Base-by-base conservation (phyloP, 2,329 filamentous ascomycete species). In the Blastomyces gilchristii region DNA sequence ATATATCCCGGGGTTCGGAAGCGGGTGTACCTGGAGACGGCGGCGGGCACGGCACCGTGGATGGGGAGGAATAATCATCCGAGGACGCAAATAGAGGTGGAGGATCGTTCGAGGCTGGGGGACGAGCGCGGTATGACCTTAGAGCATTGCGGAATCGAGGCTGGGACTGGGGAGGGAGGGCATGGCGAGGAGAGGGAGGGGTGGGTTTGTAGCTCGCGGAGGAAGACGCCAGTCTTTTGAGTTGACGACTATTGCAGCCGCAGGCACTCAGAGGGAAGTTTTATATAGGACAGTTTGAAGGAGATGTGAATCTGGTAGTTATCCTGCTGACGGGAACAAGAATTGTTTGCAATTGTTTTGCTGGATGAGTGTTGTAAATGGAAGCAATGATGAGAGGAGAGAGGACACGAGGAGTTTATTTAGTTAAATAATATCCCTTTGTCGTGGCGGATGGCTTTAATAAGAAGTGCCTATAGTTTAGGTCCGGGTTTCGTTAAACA, bases 1-100 rank as follows among this genome's bases (percentile, higher is more conserved):
- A 68, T 61, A 68, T 68, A 69, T 74, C 70, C 64, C 68, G 67
- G 63, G 68, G 69, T 58, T 71, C 68, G 43, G 62, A 31, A 11
- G 53, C 49, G 56, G 58, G n/a, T 57, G 60, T 45, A 52, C 50
- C 28, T 6, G 45, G 49, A 8, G 45, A 18, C 31, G 16, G 34
- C 8, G 53, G 41, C 54, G 53, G 62, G 57, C 25, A 22, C 11
- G 12, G 31, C 47, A 57, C 50, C 14, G 60, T 37, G 60, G 52
- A 47, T 8, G 60, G 43, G 28, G 64, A 45, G 34, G 58, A 59
- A 60, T 61, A 22, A 22, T 22, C 56, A 39, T 39, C 16, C 45
- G 45, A 60, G 60, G 62, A 61, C 14, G 22, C 9, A 52, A 62
- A 62, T 25, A 39, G 39, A 25, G 60, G 52, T 9, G 60, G 50